Base-by-base conservation (phyloP, 2,329 filamentous ascomycete species). In the Amesomyces nigricolor region DNA sequence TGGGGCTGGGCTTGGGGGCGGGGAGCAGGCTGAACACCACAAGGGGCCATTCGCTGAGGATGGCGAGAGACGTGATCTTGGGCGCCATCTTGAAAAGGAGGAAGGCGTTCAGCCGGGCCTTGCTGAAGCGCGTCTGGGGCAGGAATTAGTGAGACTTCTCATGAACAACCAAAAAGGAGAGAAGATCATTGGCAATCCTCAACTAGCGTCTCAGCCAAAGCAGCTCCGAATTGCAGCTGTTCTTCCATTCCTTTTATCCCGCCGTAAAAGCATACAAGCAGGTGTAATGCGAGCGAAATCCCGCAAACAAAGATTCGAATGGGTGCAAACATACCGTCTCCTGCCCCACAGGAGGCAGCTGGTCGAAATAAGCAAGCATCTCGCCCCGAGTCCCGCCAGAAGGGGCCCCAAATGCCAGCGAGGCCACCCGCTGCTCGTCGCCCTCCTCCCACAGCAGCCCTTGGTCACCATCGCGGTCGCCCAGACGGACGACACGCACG, bases 21-120 rank as follows among this genome's bases (percentile, higher is more conserved):
- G 53, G 29, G n/a, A 51, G 40, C 16, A 47, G 14, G 11, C 32
- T 4, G 11, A 35, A 35, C 9, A 35, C 22, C 2, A 19, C 53
- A n/a, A 55, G 47, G 22, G 53, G 53, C 47, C 42, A 55, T 11
- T 40, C 47, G 35, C 53, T 43, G 32, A 45, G 47, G 10, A 55
- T 42, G 16, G 46, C 47, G 42, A 51, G 6, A 2, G 42, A 16
- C 14, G 22, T 40, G 13, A 42, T 47, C 1, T 51, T 46, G 9
- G 46, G 47, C 22, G 53, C 53, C 26, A 47, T 14, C n/a, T 40
- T 51, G 35, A 51, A 47, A 19, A 55, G 47, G 4, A 43, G 2
- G n/a, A 50, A 47, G 8, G 47, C 47, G 16, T 55, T 45, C 13
- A 53, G 13, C 8, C 43, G 51, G n/a, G 51, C 43, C 14, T 40